These are phyloP conservation scores for Calonectria pseudoreteaudii DNA, from an alignment of 2,329 filamentous ascomycete genomes.

Conservation along the genomic window DNA sequence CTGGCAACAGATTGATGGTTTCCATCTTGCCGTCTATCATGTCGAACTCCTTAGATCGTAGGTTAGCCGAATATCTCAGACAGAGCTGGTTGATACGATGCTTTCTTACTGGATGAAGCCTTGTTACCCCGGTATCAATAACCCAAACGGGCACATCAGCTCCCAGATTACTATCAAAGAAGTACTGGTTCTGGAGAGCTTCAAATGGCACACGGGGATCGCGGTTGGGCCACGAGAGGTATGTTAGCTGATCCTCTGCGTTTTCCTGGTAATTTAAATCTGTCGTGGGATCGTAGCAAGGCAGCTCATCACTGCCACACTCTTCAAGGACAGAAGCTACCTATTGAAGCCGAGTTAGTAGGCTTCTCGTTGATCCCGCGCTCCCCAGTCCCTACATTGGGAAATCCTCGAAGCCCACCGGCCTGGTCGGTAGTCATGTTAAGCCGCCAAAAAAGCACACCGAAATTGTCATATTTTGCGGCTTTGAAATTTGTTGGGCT, in stretches of 20 bases:
- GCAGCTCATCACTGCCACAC: neutral
- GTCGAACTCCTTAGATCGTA: neutral
- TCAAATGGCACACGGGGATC: neutral
- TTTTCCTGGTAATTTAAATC: neutral
- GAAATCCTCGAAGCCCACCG: neutral
- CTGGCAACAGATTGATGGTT: neutral
- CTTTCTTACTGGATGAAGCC: neutral
- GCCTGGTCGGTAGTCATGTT: neutral
- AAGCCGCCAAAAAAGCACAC: neutral
- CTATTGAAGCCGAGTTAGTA: neutral
- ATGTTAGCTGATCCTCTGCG: neutral
- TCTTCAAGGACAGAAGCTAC: neutral
- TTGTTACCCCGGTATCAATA: neutral
- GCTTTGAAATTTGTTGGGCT: neutral
- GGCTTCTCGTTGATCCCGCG: neutral
- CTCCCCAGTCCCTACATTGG: neutral
- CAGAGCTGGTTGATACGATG: neutral
- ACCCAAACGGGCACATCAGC: neutral
- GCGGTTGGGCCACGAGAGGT: neutral
- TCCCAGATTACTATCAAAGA: neutral
- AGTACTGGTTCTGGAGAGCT: neutral
- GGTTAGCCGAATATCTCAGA: neutral
- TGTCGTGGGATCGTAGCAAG: neutral
- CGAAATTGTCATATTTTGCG: neutral
- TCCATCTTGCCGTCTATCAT: neutral